Percentiles rank a stretch among this genome's conserved stretches.
Evolutionary conservation across 495 filamentous ascomycete genomes (phyloP).

Genomic region (Stereocaulon alpinum): DNA sequence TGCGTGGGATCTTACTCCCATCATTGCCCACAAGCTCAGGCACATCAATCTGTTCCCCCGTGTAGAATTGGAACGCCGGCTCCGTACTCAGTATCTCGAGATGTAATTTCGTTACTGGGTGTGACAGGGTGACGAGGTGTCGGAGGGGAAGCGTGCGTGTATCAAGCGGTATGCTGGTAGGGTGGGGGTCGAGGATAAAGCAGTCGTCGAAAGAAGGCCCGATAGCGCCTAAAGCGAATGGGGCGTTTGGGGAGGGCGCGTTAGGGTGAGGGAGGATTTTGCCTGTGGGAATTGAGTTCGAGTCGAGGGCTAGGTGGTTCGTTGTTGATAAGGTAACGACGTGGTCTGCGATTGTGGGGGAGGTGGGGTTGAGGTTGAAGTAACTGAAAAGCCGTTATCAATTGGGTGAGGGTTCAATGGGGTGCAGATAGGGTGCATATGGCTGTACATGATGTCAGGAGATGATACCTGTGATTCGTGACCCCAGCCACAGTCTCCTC

Average conservation of each 20-base stretch:
- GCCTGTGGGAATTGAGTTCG: slow-evolving; percentile 52
- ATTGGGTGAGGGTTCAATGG: neutral
- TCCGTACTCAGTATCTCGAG: slow-evolving; percentile 82
- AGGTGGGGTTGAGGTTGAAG: slow-evolving; percentile 66
- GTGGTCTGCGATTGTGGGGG: slow-evolving; percentile 63
- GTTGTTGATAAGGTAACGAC: slow-evolving; percentile 58
- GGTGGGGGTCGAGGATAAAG: slow-evolving; percentile 57
- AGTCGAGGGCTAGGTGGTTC: slow-evolving; percentile 64
- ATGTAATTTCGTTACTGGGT: slow-evolving; percentile 60
- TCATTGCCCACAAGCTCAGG: slow-evolving; percentile 52
- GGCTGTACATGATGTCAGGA: neutral
- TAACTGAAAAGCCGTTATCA: slow-evolving; percentile 48
- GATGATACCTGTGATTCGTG: slow-evolving; percentile 82
- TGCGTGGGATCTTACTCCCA: slow-evolving; percentile 51
- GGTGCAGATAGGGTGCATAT: neutral
- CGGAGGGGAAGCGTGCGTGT: slow-evolving; percentile 57
- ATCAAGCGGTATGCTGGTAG: slow-evolving; percentile 52
- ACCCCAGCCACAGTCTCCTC: slow-evolving; percentile 83
- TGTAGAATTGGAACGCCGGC: slow-evolving; percentile 95
- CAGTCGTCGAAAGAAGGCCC: slow-evolving; percentile 81
- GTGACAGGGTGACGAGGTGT: slow-evolving; percentile 55
- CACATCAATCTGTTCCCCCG: slow-evolving; percentile 74
- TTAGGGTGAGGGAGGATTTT: slow-evolving; percentile 40
- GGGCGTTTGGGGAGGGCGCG: slow-evolving; percentile 47
- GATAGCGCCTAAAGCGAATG: slow-evolving; percentile 56